These are phyloP conservation scores for Lobosporangium transversale DNA, from an alignment of 192 early-diverging fungal species.

Conservation along the genomic window DNA sequence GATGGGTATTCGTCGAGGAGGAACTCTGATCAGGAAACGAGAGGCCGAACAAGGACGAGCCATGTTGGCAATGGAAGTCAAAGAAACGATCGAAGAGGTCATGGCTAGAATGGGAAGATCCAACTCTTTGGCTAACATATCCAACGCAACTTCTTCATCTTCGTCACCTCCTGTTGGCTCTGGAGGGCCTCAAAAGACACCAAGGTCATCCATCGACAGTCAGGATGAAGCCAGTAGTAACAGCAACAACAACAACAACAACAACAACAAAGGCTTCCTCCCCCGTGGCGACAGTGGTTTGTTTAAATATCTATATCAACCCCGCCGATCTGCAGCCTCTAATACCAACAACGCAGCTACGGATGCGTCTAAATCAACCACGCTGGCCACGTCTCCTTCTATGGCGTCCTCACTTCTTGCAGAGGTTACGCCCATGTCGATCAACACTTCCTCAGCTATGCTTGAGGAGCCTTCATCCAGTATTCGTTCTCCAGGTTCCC, in stretches of 20 bases:
- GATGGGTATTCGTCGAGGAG: conserved; percentile 43
- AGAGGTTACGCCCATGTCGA: not conserved
- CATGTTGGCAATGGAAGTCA: conserved; percentile 38
- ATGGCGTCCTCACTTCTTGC: not conserved
- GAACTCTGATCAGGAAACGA: conserved; percentile 33
- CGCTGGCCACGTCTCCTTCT: not conserved
- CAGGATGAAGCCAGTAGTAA: not conserved
- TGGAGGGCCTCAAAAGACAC: not conserved
- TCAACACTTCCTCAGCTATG: not conserved
- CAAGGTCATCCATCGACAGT: not conserved
- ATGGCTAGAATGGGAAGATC: conserved; percentile 15
- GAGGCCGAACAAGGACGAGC: conserved; percentile 35
- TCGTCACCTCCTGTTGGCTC: too few species aligned
- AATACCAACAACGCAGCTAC: not conserved
- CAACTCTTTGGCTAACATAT: not conserved
- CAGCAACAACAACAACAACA: not conserved
- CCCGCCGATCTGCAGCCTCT: conserved; percentile 8
- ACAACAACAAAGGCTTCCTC: not conserved
- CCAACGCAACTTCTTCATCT: not conserved
- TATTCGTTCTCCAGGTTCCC: not conserved
- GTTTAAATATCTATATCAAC: conserved; percentile 41
- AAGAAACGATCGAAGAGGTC: conserved; percentile 45
- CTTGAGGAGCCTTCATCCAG: not conserved
- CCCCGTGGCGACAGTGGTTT: conserved; percentile 16
- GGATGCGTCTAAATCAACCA: too few species aligned